Base-by-base conservation (phyloP, 108 stramenopile genomes). In the Asterionellopsis glacialis region DNA sequence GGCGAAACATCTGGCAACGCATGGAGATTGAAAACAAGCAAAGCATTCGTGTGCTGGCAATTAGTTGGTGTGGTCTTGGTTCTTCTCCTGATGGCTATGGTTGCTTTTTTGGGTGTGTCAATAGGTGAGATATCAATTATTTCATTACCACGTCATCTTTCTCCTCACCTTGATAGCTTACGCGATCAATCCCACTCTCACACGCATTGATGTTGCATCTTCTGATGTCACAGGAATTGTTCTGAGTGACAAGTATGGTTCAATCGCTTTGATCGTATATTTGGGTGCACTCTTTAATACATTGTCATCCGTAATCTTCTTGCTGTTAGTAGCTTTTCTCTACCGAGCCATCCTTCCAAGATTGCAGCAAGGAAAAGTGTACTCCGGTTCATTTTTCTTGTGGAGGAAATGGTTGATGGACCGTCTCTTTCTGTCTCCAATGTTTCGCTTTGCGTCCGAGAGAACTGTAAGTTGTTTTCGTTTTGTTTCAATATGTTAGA, bases 341-440 rank as follows among this genome's bases (percentile, higher is more conserved):
- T 28, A 52, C 24, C 47, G 51, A 26, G 47, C 49, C 6, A 25
- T 61, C 44, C 21, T 61, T 16, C 48, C 60, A 61, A 50, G 19
- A 12, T 28, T 61, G 24, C 25, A 52, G 27, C n/a, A 5, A 16
- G 60, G 14, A 12, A 50, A 18, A 15, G 28, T 33, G 22, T 61
- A 61, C 49, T 25, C 14, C 11, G 49, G 60, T 27, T 28, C 24
- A 14, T 61, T 25, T 50, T 61, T 61, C 49, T 27, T 52, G 25
- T 33, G 24, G 49, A 50, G 48, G 21, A 52, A 52, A 19, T 61
- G 60, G 60, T 61, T 50, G 14, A 25, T 61, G 49, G 60, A 61
- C 25, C 60, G 60, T 27, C 49, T 61, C 25, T 61, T 61, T 18
- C 49, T 61, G 22, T 51, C 49, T 16, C 60, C 60, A 5, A 27